Base-by-base conservation (phyloP, 108 stramenopile genomes). In the Nitzschia putrida region DNA sequence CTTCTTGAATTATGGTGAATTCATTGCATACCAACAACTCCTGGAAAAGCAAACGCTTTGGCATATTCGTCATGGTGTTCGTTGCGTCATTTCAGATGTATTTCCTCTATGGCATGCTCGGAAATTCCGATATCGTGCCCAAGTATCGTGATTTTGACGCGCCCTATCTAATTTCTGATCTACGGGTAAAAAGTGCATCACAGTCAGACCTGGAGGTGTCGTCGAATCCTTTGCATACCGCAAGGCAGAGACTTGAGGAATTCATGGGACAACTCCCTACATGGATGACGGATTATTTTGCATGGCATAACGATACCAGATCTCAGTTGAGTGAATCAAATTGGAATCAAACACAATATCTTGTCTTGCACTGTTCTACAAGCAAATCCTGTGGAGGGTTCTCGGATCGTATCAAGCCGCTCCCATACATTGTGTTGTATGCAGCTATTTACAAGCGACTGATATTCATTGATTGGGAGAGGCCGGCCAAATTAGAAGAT, bases 261-360 rank as follows among this genome's bases (percentile, higher is more conserved):
- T 34, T 34, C n/a, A 38, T 63, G 7, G 41, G 56, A 23, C 13
- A 12, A 16, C 18, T 82, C 9, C 83, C 79, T 8, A 24, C 22
- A 34, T 84, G 83, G 84, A 72, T 82, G 71, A 66, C 67, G 26
- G 72, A 82, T 6, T 85, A 85, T 44, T 69, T 81, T 51, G 40
- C 14, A 0, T 85, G 84, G 84, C 81, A 85, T 43, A 13, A 65
- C 25, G 14, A 58, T 7, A 43, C 64, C 16, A 38, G 37, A n/a
- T 24, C 13, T 22, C 7, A 58, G 11, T 39, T 78, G 42, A 61
- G 0, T 40, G 3, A 39, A 34, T 10, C 49, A 2, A 80, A 82
- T 51, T 72, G 69, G 81, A 61, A 69, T 14, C 22, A 53, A 0
- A 67, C 61, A 0, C 69, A 77, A 38, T 82, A 76, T 53, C 53